Percentiles rank a stretch among this genome's conserved stretches.
Conservation (phyloP, 495 filamentous ascomycete species). For the Aspergillus biplanus region DNA sequence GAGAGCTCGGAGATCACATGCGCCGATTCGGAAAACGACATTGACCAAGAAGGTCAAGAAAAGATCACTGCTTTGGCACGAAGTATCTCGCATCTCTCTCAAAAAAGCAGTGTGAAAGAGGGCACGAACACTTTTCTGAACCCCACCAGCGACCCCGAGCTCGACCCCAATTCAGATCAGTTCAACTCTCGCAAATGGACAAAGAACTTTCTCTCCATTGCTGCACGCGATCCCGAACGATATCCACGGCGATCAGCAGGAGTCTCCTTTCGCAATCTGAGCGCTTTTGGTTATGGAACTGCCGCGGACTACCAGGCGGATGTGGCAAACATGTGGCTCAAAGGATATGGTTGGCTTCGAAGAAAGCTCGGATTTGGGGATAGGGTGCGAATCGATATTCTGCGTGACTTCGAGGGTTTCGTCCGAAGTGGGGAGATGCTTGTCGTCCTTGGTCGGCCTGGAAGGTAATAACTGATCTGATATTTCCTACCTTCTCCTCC, state of each 20-base stretch:
- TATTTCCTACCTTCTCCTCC: neutral
- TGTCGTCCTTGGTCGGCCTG: conserved; percentile 77
- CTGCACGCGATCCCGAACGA: conserved; percentile 44
- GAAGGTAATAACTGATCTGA: conserved; percentile 43
- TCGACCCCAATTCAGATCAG: conserved; percentile 45
- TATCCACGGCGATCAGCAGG: conserved; percentile 49
- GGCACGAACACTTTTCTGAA: conserved; percentile 51
- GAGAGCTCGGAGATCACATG: conserved; percentile 25
- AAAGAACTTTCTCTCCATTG: conserved; percentile 45
- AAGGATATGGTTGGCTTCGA: conserved; percentile 48
- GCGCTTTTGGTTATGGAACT: conserved; percentile 72
- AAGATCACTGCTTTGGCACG: conserved; percentile 46
- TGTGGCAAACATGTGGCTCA: conserved; percentile 66
- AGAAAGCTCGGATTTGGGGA: conserved; percentile 53
- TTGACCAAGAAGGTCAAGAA: conserved; percentile 31
- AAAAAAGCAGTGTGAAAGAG: conserved; percentile 30
- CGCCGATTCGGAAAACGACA: conserved; percentile 27
- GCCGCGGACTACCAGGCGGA: conserved; percentile 78
- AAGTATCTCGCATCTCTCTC: conserved; percentile 44
- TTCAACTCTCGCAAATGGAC: conserved; percentile 55
- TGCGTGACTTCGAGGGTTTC: conserved; percentile 79
- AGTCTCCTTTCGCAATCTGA: conserved; percentile 61
- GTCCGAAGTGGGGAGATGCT: conserved; percentile 79
- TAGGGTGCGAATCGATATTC: conserved; percentile 68
- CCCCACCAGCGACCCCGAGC: conserved; percentile 39